phyloP scores from a whole-genome alignment of 228 moss, liverwort and hornwort species.

The Sphagnum fallax region DNA sequence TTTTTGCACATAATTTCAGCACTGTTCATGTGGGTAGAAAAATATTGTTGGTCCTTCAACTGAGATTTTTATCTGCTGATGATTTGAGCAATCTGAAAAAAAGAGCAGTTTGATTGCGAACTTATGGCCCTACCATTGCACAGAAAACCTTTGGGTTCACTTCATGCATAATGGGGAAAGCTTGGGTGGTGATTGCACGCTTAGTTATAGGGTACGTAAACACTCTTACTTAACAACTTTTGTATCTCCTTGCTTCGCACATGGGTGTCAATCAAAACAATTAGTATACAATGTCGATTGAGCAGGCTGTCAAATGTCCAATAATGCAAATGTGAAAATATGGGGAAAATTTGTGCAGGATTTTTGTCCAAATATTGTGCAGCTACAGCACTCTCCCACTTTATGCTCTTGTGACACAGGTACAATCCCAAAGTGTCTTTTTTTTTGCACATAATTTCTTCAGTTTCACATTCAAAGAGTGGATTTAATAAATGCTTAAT shows the following conservation, averaged over 20 bases:
- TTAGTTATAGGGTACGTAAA: conserved; percentile 65
- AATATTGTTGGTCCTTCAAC: neutral
- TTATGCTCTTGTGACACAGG: conserved; percentile 91
- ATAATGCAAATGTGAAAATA: neutral
- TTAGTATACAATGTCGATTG: no score
- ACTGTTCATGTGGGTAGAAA: neutral
- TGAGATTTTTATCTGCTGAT: neutral
- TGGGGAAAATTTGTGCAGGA: conserved; percentile 13
- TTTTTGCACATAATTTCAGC: conserved; percentile 1
- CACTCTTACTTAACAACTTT: neutral
- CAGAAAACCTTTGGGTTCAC: conserved; percentile 77
- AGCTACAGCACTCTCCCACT: conserved; percentile 89
- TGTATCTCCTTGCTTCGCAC: neutral
- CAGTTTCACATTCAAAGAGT: no score
- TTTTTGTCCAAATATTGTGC: conserved; percentile 70
- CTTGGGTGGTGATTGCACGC: conserved; percentile 74
- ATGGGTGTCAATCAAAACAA: neutral
- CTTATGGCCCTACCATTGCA: neutral
- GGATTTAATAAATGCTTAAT: no score
- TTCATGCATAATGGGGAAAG: conserved; percentile 77
- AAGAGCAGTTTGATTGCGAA: neutral
- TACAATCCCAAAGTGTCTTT: conserved; percentile 1
- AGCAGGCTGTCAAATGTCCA: neutral
- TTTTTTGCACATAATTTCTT: no score
- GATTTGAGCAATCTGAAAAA: neutral